A percentile compares a stretch with the other conserved stretches of the same genome.
Conservation (phyloP, 768 basidiomycete genomes). For the Mycena sanguinolenta region DNA sequence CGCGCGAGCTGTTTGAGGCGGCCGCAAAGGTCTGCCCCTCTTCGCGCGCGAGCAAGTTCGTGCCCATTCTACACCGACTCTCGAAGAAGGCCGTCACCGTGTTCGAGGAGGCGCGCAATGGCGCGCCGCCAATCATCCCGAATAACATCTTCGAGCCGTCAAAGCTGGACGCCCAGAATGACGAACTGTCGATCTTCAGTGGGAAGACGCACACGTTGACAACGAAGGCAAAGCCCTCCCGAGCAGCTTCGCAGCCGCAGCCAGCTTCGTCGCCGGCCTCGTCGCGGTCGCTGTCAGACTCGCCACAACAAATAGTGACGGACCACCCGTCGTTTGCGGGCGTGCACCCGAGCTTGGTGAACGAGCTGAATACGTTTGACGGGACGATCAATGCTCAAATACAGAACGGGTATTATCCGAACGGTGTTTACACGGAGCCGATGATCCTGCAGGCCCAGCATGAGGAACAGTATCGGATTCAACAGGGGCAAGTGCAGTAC, state of each 20-base stretch:
- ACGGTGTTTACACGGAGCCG: constrained; percentile 50
- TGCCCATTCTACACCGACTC: constrained; percentile 75
- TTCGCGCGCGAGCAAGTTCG: constrained; percentile 72
- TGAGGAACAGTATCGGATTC: constrained; percentile 40
- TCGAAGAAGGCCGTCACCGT: constrained; percentile 71
- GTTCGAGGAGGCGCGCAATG: constrained; percentile 62
- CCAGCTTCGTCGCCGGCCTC: constrained; percentile 35
- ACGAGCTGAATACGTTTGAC: constrained; percentile 69
- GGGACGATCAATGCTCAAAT: constrained; percentile 66
- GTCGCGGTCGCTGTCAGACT: constrained; percentile 47
- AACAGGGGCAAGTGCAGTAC: constrained; percentile 39
- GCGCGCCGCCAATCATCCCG: constrained; percentile 58
- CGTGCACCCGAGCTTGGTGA: constrained; percentile 69
- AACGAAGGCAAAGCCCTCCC: constrained; percentile 54
- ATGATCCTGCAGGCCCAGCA: constrained; percentile 42
- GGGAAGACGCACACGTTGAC: constrained; percentile 78
- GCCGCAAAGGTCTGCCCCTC: constrained; percentile 55
- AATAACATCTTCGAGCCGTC: constrained; percentile 74
- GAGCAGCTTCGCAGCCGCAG: constrained; percentile 11
- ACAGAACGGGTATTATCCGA: constrained; percentile 57
- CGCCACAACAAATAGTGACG: constrained; percentile 47
- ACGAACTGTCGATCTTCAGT: constrained; percentile 82
- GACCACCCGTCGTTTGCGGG: constrained; percentile 59
- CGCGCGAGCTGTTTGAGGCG: constrained; percentile 73
- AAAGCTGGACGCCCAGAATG: constrained; percentile 59